Base-by-base conservation (phyloP, 2,329 filamentous ascomycete genomes). In the Calycina herbarum region DNA sequence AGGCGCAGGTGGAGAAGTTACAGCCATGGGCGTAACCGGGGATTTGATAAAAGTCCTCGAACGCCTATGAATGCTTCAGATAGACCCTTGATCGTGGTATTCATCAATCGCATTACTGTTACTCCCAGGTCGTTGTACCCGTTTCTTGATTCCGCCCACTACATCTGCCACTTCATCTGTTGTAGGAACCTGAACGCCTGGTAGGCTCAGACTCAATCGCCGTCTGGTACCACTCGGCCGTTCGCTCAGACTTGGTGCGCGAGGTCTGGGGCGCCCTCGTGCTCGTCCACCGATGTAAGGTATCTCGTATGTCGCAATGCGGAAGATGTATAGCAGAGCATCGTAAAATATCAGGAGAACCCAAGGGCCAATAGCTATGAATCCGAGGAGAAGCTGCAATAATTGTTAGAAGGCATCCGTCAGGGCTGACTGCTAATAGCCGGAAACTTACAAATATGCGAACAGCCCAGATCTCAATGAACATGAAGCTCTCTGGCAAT, bases 21-120 rank as follows among this genome's bases (percentile, higher is more conserved):
- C 95, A 40, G 95, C 95, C 33, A 98, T 98, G 94, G 95, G 95
- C 67, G 94, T 99, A 58, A 93, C 93, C n/a, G 88, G 87, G 59
- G 95, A 99, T 81, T 80, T 99, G 74, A 84, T 98, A 77, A 97
- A 97, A 83, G 92, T 96, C 45, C 75, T 97, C 67, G 84, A 90
- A 72, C 83, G 93, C 76, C 59, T 74, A 57, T 72, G 57, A 69
- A 42, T 35, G 45, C 20, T 45, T 62, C 33, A 33, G 7, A 62
- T 59, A 64, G 48, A 64, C 59, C 62, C 59, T 68, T 65, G 68
- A 68, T 45, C 61, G 24, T 67, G 65, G 68, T 66, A 65, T 56
- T 59, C 48, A 56, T 69, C 59, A 58, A 66, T 67, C 67, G 51
- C 70, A 59, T 68, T 59, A 33, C 68, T 71, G 42, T 62, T 64